Evolutionary conservation across 208 protist genomes (phyloP).

Genomic region (Leishmania guyanensis): DNA sequence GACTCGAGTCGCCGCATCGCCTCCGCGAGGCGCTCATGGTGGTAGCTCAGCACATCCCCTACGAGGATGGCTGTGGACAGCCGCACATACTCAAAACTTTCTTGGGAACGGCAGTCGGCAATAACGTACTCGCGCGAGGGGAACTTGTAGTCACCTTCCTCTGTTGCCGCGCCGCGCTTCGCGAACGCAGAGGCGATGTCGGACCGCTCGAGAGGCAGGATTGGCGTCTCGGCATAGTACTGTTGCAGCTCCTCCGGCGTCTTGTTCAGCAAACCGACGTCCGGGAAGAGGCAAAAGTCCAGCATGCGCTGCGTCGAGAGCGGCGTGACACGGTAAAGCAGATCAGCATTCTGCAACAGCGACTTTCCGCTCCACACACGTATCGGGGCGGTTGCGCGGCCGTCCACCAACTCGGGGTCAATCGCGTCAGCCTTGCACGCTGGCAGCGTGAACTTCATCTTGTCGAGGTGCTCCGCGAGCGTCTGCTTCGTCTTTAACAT

Average conservation of each 20-base stretch:
- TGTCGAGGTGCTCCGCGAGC: slow-evolving; percentile 29
- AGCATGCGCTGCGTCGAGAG: slow-evolving; percentile 64
- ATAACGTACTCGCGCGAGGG: slow-evolving; percentile 75
- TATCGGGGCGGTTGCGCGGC: slow-evolving; percentile 51
- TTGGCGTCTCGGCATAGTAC: slow-evolving; percentile 63
- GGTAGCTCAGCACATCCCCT: slow-evolving; percentile 52
- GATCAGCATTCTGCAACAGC: slow-evolving; percentile 77
- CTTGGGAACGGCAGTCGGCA: slow-evolving; percentile 82
- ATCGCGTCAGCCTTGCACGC: slow-evolving; percentile 38
- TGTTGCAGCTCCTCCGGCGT: slow-evolving; percentile 45
- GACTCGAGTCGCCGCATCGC: slow-evolving; percentile 45
- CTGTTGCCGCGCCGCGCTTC: neutral
- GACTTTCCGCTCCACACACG: slow-evolving; percentile 63
- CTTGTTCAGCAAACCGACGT: slow-evolving; percentile 47
- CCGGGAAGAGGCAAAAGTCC: slow-evolving; percentile 63
- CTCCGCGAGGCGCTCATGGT: slow-evolving; percentile 36
- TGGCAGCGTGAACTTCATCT: slow-evolving; percentile 43
- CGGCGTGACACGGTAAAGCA: slow-evolving; percentile 75
- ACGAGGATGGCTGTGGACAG: slow-evolving; percentile 82
- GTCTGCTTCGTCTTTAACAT: slow-evolving; percentile 33
- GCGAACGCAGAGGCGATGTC: slow-evolving; percentile 76
- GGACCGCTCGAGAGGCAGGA: slow-evolving; percentile 72
- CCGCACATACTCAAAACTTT: slow-evolving; percentile 84
- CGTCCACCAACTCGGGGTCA: slow-evolving; percentile 48
- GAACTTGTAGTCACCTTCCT: neutral